Evolutionary conservation across 208 protist genomes (phyloP).

Genomic region (Wallacemonas rigidus): DNA sequence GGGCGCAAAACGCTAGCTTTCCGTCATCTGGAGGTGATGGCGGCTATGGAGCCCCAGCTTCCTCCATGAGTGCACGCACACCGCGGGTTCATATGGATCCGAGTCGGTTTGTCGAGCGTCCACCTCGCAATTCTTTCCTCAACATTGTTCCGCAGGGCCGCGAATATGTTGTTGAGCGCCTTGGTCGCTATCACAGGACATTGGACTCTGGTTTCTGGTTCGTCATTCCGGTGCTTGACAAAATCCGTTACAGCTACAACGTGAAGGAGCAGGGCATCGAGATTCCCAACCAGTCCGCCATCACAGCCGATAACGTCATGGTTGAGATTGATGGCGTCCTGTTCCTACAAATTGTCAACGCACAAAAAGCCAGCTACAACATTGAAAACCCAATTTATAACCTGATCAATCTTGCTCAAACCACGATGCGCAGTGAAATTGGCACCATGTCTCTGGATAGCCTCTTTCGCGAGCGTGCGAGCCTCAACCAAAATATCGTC

Average conservation of each 20-base stretch:
- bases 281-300: conserved; percentile 93
- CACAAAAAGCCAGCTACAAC: conserved; percentile 92
- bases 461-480: conserved; percentile 93
- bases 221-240: conserved; percentile 93
- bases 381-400: conserved; percentile 96
- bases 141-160: conserved; percentile 95
- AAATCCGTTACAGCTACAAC: conserved; percentile 94
- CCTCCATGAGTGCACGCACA: conserved; percentile 34
- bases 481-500: conserved; percentile 94
- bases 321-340: conserved; percentile 96
- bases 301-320: conserved; percentile 96
- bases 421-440: conserved; percentile 96
- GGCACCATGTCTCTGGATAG: conserved; percentile 94
- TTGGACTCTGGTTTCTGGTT: conserved; percentile 92
- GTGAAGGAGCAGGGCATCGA: conserved; percentile 93
- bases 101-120: conserved; percentile 56
- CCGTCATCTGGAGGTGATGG: not conserved
- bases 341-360: conserved; percentile 92
- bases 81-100: conserved; percentile 48
- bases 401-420: conserved; percentile 95
- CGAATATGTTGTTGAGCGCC: conserved; percentile 94
- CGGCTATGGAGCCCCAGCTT: not conserved
- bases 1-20: conserved; percentile 1
- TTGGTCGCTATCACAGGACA: conserved; percentile 92
- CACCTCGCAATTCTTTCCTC: conserved; percentile 79